Base-by-base conservation (phyloP, 169 alveolate species). In the Cryptosporidium ryanae region DNA sequence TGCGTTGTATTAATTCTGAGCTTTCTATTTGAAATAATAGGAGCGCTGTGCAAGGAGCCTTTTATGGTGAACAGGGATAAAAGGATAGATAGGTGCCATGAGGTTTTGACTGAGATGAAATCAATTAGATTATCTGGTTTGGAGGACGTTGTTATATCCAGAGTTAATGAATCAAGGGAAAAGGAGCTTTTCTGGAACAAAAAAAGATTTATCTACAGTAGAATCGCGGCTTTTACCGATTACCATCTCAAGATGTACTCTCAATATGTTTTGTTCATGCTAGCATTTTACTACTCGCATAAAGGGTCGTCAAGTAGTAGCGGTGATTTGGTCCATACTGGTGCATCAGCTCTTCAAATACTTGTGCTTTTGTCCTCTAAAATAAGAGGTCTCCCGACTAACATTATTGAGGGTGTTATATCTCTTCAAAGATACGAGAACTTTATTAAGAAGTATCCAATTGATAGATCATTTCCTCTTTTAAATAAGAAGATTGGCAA, bases 71-170 rank as follows among this genome's bases (percentile, higher is more conserved):
- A 76, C 15, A 76, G 87, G 59, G 87, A 76, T 46, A 43, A 76
- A 43, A 76, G 87, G 38, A 76, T 76, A 34, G 87, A 76, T 17
- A 55, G 87, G 34, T 76, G 87, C 65, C 87, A 76, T 31, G 87
- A 76, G 46, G 25, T 76, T 25, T 31, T 76, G 23, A 76, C 76
- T 57, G 87, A 76, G 38, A 76, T 76, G 38, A 55, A 70, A 44
- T 76, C 68, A 29, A 38, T 76, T 32, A n/a, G 87, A 34, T 55
- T 61, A 57, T 38, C 87, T 15, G 87, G 87, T 23, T 48, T 76
- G 25, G 87, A 76, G 38, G 87, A 76, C 43, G 87, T 76, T 59
- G 87, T 61, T 10, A 76, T 76, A 21, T 59, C 68, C 18, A 76
- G 87, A 76, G 27, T 76, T 38, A 76, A 67, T 6, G 63, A 76